Evolutionary conservation across 2,329 filamentous ascomycete species (phyloP).

Genomic region (Fusarium irregulare): DNA sequence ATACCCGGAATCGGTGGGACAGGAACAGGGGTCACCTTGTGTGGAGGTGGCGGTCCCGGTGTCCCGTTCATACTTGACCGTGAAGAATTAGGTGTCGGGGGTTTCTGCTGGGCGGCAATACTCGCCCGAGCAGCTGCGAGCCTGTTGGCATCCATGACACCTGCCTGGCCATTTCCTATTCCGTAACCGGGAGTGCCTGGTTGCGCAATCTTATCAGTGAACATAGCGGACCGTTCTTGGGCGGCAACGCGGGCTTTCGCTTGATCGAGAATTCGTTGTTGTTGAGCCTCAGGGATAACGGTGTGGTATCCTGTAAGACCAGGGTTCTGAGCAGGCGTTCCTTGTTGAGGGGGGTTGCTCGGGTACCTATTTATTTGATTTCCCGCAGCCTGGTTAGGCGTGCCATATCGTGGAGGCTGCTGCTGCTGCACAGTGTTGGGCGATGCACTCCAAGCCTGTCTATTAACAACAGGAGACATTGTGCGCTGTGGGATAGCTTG

Average conservation of each 20-base stretch:
- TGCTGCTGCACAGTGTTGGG: slow-evolving; percentile 48
- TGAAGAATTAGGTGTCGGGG: slow-evolving; percentile 51
- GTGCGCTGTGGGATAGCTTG: slow-evolving; percentile 54
- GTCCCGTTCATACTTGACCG: slow-evolving; percentile 52
- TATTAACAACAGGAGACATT: slow-evolving; percentile 58
- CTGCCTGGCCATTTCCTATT: slow-evolving; percentile 42
- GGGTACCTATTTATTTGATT: slow-evolving; percentile 50
- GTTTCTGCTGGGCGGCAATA: slow-evolving; percentile 52
- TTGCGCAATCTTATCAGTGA: slow-evolving; percentile 61
- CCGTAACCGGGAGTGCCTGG: slow-evolving; percentile 50
- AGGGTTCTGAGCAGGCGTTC: slow-evolving; percentile 50
- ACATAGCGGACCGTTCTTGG: slow-evolving; percentile 56
- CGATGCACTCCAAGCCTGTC: slow-evolving; percentile 55
- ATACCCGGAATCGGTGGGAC: slow-evolving; percentile 57
- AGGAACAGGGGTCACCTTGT: slow-evolving; percentile 59
- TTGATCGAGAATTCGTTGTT: slow-evolving; percentile 63
- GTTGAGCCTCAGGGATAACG: slow-evolving; percentile 62
- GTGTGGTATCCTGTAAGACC: slow-evolving; percentile 61
- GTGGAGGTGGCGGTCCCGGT: slow-evolving; percentile 50
- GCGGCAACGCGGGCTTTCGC: slow-evolving; percentile 61
- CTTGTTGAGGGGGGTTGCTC: slow-evolving; percentile 48
- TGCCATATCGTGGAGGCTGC: slow-evolving; percentile 49
- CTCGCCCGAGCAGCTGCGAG: slow-evolving; percentile 53
- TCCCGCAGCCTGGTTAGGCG: slow-evolving; percentile 47
- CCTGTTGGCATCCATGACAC: slow-evolving; percentile 47